Percentiles rank a stretch among this genome's conserved stretches.
phyloP scores from a whole-genome alignment of 139 green algal species.

The Volvox africanus region DNA sequence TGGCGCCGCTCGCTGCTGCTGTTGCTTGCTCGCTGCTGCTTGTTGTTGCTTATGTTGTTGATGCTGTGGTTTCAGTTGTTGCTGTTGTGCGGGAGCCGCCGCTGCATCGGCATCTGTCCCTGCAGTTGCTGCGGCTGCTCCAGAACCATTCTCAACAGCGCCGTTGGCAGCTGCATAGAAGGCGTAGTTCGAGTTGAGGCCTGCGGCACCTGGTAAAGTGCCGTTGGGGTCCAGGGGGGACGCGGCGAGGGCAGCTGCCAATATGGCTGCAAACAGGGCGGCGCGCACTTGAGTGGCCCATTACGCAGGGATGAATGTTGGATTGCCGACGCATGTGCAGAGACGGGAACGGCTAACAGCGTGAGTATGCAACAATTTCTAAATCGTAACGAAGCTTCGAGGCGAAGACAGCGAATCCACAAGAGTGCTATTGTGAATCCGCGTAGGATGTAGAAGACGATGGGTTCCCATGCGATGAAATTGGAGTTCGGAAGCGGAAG shows the following conservation, averaged over 20 bases:
- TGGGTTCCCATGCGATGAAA: too few species aligned
- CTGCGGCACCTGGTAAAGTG: not conserved
- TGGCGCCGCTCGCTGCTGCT: not conserved
- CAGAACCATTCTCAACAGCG: not conserved
- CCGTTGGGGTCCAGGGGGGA: conserved; percentile 45
- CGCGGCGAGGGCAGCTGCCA: conserved; percentile 11
- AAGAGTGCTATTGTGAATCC: too few species aligned
- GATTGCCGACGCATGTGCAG: too few species aligned
- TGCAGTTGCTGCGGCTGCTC: not conserved
- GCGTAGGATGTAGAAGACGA: too few species aligned
- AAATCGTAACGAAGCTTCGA: too few species aligned
- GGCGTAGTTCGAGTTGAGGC: not conserved
- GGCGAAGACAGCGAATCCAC: too few species aligned
- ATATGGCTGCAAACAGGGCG: not conserved
- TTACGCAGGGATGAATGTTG: not conserved
- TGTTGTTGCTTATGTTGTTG: not conserved
- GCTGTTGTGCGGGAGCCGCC: not conserved
- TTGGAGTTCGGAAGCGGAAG: too few species aligned
- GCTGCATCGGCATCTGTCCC: not conserved
- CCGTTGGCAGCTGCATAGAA: not conserved
- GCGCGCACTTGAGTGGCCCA: not conserved
- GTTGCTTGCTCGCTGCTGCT: not conserved
- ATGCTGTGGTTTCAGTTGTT: not conserved
- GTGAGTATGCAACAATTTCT: too few species aligned
- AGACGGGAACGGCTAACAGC: too few species aligned